Conservation (phyloP, 345 rosid species). For the Rhodamnia rubescens region DNA sequence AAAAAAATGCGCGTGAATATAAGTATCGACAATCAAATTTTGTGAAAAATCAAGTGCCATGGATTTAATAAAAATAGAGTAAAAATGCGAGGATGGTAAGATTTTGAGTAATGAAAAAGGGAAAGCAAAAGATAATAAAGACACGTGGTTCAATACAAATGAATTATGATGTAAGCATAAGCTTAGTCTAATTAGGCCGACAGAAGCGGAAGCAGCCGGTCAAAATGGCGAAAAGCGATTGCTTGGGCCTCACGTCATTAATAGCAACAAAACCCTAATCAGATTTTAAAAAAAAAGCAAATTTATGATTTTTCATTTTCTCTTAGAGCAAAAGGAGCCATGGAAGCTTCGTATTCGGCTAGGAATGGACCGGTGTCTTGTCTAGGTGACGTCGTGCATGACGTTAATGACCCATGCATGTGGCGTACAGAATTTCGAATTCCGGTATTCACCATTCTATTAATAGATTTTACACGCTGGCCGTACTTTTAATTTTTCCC, state of each 20-base stretch:
- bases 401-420: too few species aligned
- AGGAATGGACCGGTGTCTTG: too few species aligned
- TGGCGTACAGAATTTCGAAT: not conserved
- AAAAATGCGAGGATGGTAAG: not conserved
- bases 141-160: not conserved
- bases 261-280: not conserved
- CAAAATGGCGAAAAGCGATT: not conserved
- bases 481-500: too few species aligned
- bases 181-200: not conserved
- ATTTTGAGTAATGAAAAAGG: not conserved
- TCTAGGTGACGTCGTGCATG: too few species aligned
- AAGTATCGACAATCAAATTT: too few species aligned
- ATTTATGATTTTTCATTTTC: not conserved
- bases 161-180: not conserved
- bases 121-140: not conserved
- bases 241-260: not conserved
- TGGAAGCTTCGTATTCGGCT: too few species aligned
- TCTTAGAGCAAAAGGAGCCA: too few species aligned
- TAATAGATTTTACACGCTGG: not conserved
- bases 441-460: not conserved
- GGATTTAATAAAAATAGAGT: too few species aligned
- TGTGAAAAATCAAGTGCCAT: not conserved
- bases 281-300: slow-evolving; percentile 16
- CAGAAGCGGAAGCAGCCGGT: not conserved
- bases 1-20: too few species aligned